phyloP scores from a whole-genome alignment of 345 rosid species.

The Sisymbrium irio region DNA sequence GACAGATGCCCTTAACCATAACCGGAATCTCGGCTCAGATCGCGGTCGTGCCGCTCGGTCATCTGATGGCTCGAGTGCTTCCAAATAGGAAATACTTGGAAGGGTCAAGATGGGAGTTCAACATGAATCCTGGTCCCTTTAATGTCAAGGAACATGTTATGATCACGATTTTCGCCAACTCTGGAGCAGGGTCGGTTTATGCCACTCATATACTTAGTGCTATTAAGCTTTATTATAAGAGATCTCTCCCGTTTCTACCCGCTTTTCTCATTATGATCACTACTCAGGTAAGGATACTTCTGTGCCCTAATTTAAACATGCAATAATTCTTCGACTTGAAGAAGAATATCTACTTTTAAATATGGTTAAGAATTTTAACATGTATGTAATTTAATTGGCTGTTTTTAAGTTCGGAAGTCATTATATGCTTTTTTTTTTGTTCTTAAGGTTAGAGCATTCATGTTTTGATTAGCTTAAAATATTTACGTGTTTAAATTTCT shows the following conservation, averaged over 20 bases:
- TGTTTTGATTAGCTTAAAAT: not conserved
- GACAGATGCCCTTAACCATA: slow-evolving; percentile 49
- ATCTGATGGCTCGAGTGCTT: slow-evolving; percentile 56
- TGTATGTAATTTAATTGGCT: not conserved
- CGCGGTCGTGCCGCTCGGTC: slow-evolving; percentile 72
- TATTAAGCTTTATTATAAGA: slow-evolving; percentile 61
- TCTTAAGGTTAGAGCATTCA: not conserved
- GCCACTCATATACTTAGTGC: slow-evolving; percentile 73
- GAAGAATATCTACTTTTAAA: not conserved
- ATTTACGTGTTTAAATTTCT: too few species aligned
- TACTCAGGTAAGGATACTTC: slow-evolving; percentile 55
- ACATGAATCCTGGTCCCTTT: slow-evolving; percentile 78
- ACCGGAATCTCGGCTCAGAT: slow-evolving; percentile 68
- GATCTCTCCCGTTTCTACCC: slow-evolving; percentile 52
- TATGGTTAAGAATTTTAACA: not conserved
- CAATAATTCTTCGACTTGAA: not conserved
- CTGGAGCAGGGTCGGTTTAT: slow-evolving; percentile 75
- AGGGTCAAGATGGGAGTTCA: slow-evolving; percentile 52
- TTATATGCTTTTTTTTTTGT: not conserved
- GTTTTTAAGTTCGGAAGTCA: not conserved
- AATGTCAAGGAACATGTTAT: slow-evolving; percentile 83
- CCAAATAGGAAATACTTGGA: slow-evolving; percentile 43
- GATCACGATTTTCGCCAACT: slow-evolving; percentile 76
- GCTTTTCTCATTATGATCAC: slow-evolving; percentile 67
- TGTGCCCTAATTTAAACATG: not conserved